Percentiles rank a stretch among this genome's conserved stretches.
Conservation (phyloP, 495 filamentous ascomycete species). For the Halenospora varia region DNA sequence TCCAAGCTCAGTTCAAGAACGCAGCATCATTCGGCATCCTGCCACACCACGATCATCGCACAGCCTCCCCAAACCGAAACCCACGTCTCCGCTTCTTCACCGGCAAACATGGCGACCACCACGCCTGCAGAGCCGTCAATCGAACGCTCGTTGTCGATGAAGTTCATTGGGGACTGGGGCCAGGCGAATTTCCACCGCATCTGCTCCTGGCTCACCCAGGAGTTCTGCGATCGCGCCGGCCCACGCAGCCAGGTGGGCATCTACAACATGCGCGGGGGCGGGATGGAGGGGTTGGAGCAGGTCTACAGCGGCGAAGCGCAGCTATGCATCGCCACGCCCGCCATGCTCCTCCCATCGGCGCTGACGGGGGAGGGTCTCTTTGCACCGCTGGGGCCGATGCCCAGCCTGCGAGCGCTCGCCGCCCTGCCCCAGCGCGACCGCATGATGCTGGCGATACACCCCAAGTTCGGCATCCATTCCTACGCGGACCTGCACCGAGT, state of each 20-base stretch:
- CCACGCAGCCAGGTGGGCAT: not conserved
- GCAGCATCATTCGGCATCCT: not conserved
- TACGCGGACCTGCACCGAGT: not conserved
- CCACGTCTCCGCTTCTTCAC: not conserved
- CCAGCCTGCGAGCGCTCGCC: not conserved
- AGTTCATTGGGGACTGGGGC: not conserved
- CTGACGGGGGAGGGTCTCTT: not conserved
- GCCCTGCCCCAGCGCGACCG: not conserved
- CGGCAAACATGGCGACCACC: not conserved
- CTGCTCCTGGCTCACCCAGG: not conserved
- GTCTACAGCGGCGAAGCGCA: not conserved
- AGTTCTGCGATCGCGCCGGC: not conserved
- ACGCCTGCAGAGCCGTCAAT: not conserved
- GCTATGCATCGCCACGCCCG: not conserved
- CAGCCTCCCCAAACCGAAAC: not conserved
- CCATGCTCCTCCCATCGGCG: not conserved
- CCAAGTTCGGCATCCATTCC: not conserved
- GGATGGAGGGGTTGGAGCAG: not conserved
- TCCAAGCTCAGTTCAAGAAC: not conserved
- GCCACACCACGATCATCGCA: not conserved
- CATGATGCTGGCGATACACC: not conserved
- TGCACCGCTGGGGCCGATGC: not conserved
- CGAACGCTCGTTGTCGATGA: not conserved
- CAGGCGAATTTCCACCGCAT: not conserved
- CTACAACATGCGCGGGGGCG: not conserved